Base-by-base conservation (phyloP, 352 stramenopile genomes). In the Globisporangium nagaii region DNA sequence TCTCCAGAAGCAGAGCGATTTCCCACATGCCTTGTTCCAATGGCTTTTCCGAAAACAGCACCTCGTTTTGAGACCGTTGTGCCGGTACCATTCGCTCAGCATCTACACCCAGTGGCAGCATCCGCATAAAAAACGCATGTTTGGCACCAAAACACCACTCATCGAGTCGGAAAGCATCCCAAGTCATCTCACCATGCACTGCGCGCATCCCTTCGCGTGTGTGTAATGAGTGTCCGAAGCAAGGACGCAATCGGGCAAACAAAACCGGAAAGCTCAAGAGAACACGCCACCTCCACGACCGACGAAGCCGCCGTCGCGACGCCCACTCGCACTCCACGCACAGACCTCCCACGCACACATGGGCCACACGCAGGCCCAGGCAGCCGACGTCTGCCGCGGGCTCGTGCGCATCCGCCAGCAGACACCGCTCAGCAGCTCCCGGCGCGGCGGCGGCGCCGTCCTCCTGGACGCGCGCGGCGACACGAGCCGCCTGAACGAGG, bases 331-430 rank as follows among this genome's bases (percentile, higher is more conserved):
- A 19, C 2, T 8, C 20, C 25, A 25, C 42, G 17, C 27, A 10
- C n/a, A n/a, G n/a, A n/a, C n/a, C n/a, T n/a, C n/a, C n/a, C n/a
- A n/a, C n/a, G n/a, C n/a, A n/a, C n/a, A n/a, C n/a, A 50, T 50
- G 43, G 43, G 43, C 13, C 27, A 17, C 43, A 50, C 27, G 20
- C 10, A 50, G 10, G 43, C 43, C 25, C 43, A 37, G 12, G 8
- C 13, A 4, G 0, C 51, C n/a, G 20, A 11, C 36, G 43, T n/a
- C 3, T 79, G 56, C 45, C 55, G 73, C 31, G 73, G 73, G 1
- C 63, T 80, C 45, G 63, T 77, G 66, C 63, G 73, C 37, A 66
- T 84, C 32, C 70, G 68, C 20, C 56, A 74, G 56, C 70, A 66
- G 48, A 59, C 63, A 7, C 49, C 43, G 47, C 76, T 57, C 40